Percentiles rank a stretch among this genome's conserved stretches.
Evolutionary conservation across 2,329 filamentous ascomycete species (phyloP).

Genomic region (Alternaria tenuissima): DNA sequence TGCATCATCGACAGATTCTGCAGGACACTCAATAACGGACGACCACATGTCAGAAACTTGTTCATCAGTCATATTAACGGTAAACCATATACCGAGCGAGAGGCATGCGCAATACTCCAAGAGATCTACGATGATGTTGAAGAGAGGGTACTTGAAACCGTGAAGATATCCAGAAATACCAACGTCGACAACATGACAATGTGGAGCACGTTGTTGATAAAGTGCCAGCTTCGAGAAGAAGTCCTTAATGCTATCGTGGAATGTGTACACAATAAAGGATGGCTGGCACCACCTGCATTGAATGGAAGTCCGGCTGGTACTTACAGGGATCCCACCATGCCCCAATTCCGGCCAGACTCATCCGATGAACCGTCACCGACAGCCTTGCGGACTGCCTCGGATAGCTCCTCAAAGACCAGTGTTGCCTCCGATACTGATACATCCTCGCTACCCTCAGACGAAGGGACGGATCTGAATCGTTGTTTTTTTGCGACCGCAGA

Average conservation of each 20-base stretch:
- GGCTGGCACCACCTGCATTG: conserved; percentile 20
- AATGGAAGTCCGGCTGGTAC: not conserved
- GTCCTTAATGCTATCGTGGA: conserved; percentile 23
- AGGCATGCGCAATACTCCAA: conserved; percentile 15
- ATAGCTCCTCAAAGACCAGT: not conserved
- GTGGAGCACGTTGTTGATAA: conserved; percentile 38
- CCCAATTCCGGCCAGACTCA: conserved; percentile 72
- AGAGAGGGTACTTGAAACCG: conserved; percentile 16
- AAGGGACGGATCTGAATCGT: not conserved
- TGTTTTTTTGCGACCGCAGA: conserved; percentile 5
- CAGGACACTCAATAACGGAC: conserved; percentile 16
- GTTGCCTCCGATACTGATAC: conserved; percentile 12
- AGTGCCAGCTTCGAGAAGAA: conserved; percentile 33
- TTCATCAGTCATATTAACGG: conserved; percentile 16
- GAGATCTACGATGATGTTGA: conserved; percentile 28
- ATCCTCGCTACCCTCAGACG: conserved; percentile 1
- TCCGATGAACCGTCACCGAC: conserved; percentile 9
- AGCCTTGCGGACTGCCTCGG: not conserved
- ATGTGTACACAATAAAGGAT: conserved; percentile 22
- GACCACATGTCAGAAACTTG: conserved; percentile 10
- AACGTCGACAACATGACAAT: conserved; percentile 23
- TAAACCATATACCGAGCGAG: conserved; percentile 8
- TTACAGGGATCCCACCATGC: conserved; percentile 68
- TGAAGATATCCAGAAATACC: conserved; percentile 18
- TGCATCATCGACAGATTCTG: conserved; percentile 34